Base-by-base conservation (phyloP, 805 yeast genomes). In the Lachancea nothofagi region DNA sequence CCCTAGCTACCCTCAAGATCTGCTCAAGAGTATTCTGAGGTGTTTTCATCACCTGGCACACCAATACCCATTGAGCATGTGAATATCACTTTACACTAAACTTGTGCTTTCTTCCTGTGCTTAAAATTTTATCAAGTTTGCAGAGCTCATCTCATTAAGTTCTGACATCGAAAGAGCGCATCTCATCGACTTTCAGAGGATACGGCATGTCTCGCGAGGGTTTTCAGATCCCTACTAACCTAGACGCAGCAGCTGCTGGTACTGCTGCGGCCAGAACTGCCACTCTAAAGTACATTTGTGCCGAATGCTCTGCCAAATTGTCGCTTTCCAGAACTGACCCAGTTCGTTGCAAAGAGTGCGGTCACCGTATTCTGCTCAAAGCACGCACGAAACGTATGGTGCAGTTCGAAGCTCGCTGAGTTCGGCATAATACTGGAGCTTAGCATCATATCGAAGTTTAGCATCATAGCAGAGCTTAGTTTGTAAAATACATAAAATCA, bases 331-430 rank as follows among this genome's bases (percentile, higher is more conserved):
- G 90, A 67, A 86, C 84, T 52, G 98, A 93, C 64, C 95, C 97
- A 22, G 95, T 93, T 49, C 84, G 97, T 70, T 93, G 98, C 70
- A 89, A 88, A 67, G 95, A 89, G 53, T 93, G 98, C 67, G 98
- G 98, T 48, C 97, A 93, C 70, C 83, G 98, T 69, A 97, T 93
- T 45, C 71, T 93, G 47, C 86, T 90, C 71, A 93, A 93, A 71
- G 95, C 96, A 46, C 83, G 98, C 71, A 90, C 97, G 36, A 85
- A 89, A 73, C 79, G 97, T 71, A 86, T 90, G 95, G 94, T 83
- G 38, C 89, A 83, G 65, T 83, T 82, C 59, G 89, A 82, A 64
- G 89, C 90, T 22, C 76, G 89, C 61, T 82, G 57, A 62, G 21
- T n/a, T n/a, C n/a, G n/a, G n/a, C n/a, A n/a, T n/a, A n/a, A n/a